A percentile compares a stretch with the other conserved stretches of the same genome.
These are phyloP conservation scores for Mediolabrus comicus DNA, from an alignment of 108 stramenopile species.

Conservation along the genomic window DNA sequence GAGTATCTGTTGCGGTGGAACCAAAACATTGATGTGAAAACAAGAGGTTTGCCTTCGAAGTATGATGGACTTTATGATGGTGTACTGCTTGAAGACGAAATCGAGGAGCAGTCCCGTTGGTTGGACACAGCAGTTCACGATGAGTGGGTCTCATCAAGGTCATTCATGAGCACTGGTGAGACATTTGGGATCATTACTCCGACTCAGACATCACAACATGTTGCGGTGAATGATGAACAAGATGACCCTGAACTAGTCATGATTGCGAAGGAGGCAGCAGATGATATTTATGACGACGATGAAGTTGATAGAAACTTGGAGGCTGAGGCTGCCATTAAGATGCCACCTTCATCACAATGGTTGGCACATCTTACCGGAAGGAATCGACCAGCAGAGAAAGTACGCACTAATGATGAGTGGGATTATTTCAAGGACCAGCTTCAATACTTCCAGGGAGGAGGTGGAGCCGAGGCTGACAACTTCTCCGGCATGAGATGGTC, in stretches of 20 bases:
- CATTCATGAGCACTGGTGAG: slow-evolving; percentile 7
- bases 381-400: too few relatives aligned
- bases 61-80: slow-evolving; percentile 21
- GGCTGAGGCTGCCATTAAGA: too few relatives aligned
- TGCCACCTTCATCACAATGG: too few relatives aligned
- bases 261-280: not conserved
- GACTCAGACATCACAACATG: not conserved
- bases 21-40: slow-evolving; percentile 14
- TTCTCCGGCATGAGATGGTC: not conserved
- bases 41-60: slow-evolving; percentile 6
- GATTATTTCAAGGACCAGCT: too few relatives aligned
- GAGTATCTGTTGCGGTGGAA: slow-evolving; percentile 5
- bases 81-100: slow-evolving; percentile 4
- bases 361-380: too few relatives aligned
- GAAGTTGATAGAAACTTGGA: too few relatives aligned
- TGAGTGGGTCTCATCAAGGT: slow-evolving; percentile 4
- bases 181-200: slow-evolving; percentile 21
- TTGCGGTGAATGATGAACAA: not conserved
- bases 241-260: not conserved
- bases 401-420: too few relatives aligned
- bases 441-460: too few relatives aligned
- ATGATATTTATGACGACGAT: too few relatives aligned
- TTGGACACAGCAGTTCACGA: not conserved
- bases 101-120: slow-evolving; percentile 8
- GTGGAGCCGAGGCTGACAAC: slow-evolving; percentile 15